Percentiles rank a stretch among this genome's conserved stretches.
phyloP scores from a whole-genome alignment of 2,329 filamentous ascomycete species.

The Monosporascus cannonballus region DNA sequence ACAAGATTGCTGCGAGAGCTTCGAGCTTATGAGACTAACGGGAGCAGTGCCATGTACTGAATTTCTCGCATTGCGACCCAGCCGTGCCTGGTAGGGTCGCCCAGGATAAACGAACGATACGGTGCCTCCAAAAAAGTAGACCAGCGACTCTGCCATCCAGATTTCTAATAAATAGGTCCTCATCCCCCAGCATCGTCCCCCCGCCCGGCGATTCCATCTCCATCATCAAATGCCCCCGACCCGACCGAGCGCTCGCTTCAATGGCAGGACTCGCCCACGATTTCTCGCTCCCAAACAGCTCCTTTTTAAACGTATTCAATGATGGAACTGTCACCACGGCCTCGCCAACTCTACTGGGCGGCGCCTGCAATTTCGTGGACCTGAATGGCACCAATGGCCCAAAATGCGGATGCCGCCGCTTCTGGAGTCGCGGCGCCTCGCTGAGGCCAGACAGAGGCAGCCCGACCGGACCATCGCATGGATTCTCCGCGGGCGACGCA shows the following conservation, averaged over 20 bases:
- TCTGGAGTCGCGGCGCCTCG: conserved; percentile 44
- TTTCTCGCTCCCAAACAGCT: conserved; percentile 33
- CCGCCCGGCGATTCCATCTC: conserved; percentile 13
- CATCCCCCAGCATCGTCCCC: conserved; percentile 1
- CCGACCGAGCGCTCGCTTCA: conserved; percentile 30
- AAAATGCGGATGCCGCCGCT: conserved; percentile 54
- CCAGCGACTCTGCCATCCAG: no score
- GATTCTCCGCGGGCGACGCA: conserved; percentile 11
- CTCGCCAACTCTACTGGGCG: conserved; percentile 38
- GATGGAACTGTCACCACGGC: conserved; percentile 32
- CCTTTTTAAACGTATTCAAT: conserved; percentile 51
- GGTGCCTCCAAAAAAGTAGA: neutral
- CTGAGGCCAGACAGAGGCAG: conserved; percentile 25
- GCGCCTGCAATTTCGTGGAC: conserved; percentile 54
- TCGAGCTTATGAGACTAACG: conserved; percentile 19
- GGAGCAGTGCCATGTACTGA: conserved; percentile 33
- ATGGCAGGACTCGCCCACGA: conserved; percentile 50
- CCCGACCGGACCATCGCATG: conserved; percentile 18
- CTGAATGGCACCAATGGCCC: conserved; percentile 45
- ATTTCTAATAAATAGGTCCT: neutral
- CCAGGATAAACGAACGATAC: conserved; percentile 12
- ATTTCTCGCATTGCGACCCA: conserved; percentile 24
- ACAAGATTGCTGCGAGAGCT: conserved; percentile 5
- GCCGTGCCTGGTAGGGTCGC: conserved; percentile 24
- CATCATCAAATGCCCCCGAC: conserved; percentile 22